Evolutionary conservation across 306 rosid genomes (phyloP).

Genomic region (Sicyos edulis): DNA sequence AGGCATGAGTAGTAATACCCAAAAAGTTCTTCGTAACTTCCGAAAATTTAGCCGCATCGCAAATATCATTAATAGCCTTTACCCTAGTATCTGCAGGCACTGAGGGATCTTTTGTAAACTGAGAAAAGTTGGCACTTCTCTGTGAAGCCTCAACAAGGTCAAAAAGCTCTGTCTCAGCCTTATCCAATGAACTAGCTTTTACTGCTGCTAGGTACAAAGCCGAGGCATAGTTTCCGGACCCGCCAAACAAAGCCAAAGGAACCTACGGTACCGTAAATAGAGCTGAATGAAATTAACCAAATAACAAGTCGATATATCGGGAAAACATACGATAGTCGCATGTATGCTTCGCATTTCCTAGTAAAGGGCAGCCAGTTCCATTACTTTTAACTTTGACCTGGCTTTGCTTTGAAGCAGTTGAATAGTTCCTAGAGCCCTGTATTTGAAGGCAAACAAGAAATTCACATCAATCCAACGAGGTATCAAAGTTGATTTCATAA

Average conservation of each 20-base stretch:
- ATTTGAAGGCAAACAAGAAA: conserved; percentile 6
- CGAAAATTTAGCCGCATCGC: conserved; percentile 54
- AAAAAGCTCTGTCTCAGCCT: conserved; percentile 68
- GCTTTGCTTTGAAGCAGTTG: conserved; percentile 46
- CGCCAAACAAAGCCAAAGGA: conserved; percentile 78
- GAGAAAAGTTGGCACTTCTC: conserved; percentile 43
- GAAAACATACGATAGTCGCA: conserved; percentile 1
- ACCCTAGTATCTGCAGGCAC: conserved; percentile 48
- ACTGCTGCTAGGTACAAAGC: conserved; percentile 78
- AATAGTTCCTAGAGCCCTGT: conserved; percentile 58
- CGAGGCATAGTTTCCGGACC: conserved; percentile 87
- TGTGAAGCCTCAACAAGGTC: conserved; percentile 48
- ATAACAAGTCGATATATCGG: neutral
- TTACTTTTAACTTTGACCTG: conserved; percentile 56
- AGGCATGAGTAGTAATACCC: conserved; percentile 34
- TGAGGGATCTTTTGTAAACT: conserved; percentile 55
- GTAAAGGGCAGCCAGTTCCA: conserved; percentile 12
- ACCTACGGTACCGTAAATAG: conserved; percentile 35
- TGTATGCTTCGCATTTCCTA: neutral
- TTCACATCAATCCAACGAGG: neutral
- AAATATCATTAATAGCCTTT: conserved; percentile 46
- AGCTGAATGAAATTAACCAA: neutral
- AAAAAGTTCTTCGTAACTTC: conserved; percentile 64
- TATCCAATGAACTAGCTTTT: conserved; percentile 54
- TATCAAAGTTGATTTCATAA: neutral